phyloP scores from a whole-genome alignment of 2,329 filamentous ascomycete genomes.

The Fusarium lyarnte region DNA sequence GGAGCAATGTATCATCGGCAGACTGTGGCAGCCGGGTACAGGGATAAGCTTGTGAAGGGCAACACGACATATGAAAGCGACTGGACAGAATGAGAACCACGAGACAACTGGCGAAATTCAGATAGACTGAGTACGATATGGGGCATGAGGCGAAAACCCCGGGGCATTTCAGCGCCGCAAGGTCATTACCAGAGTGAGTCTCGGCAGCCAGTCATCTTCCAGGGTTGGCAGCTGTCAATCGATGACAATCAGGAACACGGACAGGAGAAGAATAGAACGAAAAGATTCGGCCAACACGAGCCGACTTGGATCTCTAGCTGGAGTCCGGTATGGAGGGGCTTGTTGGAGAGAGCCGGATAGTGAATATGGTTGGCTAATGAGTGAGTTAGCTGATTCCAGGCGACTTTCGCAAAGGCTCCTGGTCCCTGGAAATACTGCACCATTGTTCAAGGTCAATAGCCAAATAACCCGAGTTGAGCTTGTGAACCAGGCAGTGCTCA shows the following conservation, averaged over 20 bases:
- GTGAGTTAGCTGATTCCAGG: slow-evolving; percentile 2
- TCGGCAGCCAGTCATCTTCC: slow-evolving; percentile 18
- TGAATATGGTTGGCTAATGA: slow-evolving; percentile 22
- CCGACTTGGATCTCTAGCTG: slow-evolving; percentile 13
- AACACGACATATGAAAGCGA: slow-evolving; percentile 28
- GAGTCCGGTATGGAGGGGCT: slow-evolving; percentile 17
- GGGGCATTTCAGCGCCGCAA: slow-evolving; percentile 16
- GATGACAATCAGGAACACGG: slow-evolving; percentile 14
- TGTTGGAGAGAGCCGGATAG: not conserved
- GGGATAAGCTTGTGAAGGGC: slow-evolving; percentile 36
- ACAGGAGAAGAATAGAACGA: slow-evolving; percentile 4
- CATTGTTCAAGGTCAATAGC: not conserved
- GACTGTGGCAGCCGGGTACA: slow-evolving; percentile 14
- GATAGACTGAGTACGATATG: slow-evolving; percentile 21
- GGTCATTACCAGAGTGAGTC: slow-evolving; percentile 8
- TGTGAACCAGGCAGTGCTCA: slow-evolving; percentile 5
- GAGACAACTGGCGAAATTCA: slow-evolving; percentile 16
- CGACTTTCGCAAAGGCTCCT: slow-evolving; percentile 15
- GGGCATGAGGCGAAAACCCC: slow-evolving; percentile 22
- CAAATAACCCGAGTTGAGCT: not conserved
- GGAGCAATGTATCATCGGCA: slow-evolving; percentile 26
- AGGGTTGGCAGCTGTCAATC: not conserved
- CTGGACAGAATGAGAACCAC: slow-evolving; percentile 21
- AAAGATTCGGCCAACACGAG: slow-evolving; percentile 16
- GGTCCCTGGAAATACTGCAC: slow-evolving; percentile 15